Evolutionary conservation across 2,329 filamentous ascomycete species (phyloP), one percentile per base, ranked within the genome.

Genomic region (Cercospora citrullina): DNA sequence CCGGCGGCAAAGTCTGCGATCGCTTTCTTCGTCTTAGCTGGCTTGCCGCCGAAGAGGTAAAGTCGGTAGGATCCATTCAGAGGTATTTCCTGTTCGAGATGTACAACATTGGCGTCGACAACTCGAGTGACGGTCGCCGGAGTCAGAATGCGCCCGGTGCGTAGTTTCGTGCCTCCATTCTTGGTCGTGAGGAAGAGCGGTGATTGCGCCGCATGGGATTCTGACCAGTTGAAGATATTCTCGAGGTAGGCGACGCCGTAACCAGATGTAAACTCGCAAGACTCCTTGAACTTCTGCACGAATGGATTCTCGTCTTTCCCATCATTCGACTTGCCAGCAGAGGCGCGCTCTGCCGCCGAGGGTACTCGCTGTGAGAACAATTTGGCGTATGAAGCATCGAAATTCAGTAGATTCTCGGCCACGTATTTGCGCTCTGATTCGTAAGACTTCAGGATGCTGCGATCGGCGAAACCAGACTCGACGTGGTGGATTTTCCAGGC

Each of bases 401-500:
- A 97, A 77, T 90, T 85, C 12, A 97, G 85, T 0, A 97, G 86
- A 10, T 87, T 91, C 80, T 97, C 91, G 5, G 94, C 94, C 51
- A 96, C 90, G 66, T 90, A 85, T 77, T 92, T 94, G 66, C 94
- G 90, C 80, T 97, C 94, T 2, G 86, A 85, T 81, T 97, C 92
- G 78, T 97, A 98, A 0, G 94, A 95, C 69, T 89, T 87, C 61
- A 98, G 86, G 18, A 95, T 84, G 3, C 87, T 87, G 69, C 91
- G 90, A 31, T 89, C 82, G 1, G 93, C 92, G 72, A 96, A 92
- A 12, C 93, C 93, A 28, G 86, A 85, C 77, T 97, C 93, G 9
- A 97, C 94, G 39, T 91, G 89, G 77, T 97, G 94, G 62, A 97
- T 91, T 83, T 98, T 98, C 94, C 94, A 98, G 7, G 94, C 94